Percentiles rank a stretch among this genome's conserved stretches.
These are phyloP conservation scores for Ogataea thermomethanolica DNA, from an alignment of 805 yeast genomes.

Conservation along the genomic window DNA sequence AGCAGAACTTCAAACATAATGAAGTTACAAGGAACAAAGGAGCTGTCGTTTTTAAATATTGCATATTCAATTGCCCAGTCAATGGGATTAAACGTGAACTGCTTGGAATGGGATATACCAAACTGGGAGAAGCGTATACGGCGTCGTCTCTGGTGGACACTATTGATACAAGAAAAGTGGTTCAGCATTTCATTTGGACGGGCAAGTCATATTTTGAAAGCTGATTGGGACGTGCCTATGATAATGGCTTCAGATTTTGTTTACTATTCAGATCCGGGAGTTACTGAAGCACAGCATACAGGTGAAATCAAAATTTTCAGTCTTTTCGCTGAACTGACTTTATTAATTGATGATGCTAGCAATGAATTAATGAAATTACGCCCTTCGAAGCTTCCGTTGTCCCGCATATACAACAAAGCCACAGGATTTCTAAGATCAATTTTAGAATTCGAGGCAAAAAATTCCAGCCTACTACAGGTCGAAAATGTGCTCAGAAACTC, in stretches of 20 bases:
- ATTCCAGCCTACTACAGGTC: slow-evolving; percentile 7
- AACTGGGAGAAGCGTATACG: slow-evolving; percentile 18
- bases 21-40: slow-evolving; percentile 8
- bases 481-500: slow-evolving; percentile 2
- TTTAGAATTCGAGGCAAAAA: slow-evolving; percentile 1
- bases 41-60: slow-evolving; percentile 9
- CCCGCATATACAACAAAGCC: slow-evolving; percentile 2
- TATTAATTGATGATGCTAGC: slow-evolving; percentile 11
- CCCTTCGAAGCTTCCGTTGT: slow-evolving; percentile 1
- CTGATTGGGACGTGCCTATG: slow-evolving; percentile 17
- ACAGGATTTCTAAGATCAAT: slow-evolving; percentile 4
- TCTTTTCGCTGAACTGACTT: slow-evolving; percentile 10
- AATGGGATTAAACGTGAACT: slow-evolving; percentile 17
- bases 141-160: slow-evolving; percentile 18
- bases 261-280: slow-evolving; percentile 11
- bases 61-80: slow-evolving; percentile 15
- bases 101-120: slow-evolving; percentile 14
- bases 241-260: slow-evolving; percentile 12
- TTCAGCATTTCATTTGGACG: slow-evolving; percentile 13
- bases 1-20: neutral
- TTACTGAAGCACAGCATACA: slow-evolving; percentile 8
- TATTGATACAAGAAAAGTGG: slow-evolving; percentile 20
- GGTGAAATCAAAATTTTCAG: slow-evolving; percentile 11
- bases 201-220: slow-evolving; percentile 11
- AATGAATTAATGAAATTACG: slow-evolving; percentile 8